phyloP scores from a whole-genome alignment of 2,329 filamentous ascomycete species.

The Chalara sp. region DNA sequence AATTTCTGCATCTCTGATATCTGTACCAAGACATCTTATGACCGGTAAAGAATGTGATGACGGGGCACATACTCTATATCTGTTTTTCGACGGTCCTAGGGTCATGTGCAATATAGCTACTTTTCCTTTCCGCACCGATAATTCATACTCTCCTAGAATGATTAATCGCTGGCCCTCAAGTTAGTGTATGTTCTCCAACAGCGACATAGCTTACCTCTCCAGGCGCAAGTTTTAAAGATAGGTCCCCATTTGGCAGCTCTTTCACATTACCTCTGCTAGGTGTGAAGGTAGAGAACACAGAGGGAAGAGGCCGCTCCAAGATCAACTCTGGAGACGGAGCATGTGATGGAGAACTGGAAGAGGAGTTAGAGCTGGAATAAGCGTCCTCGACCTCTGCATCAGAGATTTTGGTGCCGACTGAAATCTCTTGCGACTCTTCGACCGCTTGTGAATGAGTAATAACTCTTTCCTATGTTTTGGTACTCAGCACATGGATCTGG shows the following conservation, averaged over 20 bases:
- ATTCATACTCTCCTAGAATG: slow-evolving; percentile 60
- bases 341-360: slow-evolving; percentile 18
- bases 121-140: slow-evolving; percentile 55
- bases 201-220: slow-evolving; percentile 38
- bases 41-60: slow-evolving; percentile 65
- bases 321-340: slow-evolving; percentile 14
- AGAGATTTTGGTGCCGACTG: no score
- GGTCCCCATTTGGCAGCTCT: slow-evolving; percentile 30
- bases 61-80: slow-evolving; percentile 57
- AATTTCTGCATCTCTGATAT: slow-evolving; percentile 47
- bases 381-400: no score
- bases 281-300: slow-evolving; percentile 38
- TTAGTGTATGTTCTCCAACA: slow-evolving; percentile 7
- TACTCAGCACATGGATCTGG: no score
- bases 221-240: slow-evolving; percentile 38
- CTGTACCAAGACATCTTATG: slow-evolving; percentile 41
- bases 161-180: slow-evolving; percentile 44
- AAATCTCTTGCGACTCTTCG: no score
- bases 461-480: no score
- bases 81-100: slow-evolving; percentile 40
- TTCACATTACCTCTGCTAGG: slow-evolving; percentile 38
- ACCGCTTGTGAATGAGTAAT: no score
- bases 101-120: slow-evolving; percentile 60
- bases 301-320: slow-evolving; percentile 22
- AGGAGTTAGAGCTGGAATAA: not conserved